Evolutionary conservation across 2,329 filamentous ascomycete genomes (phyloP).

Genomic region (Colletotrichum paranaense): DNA sequence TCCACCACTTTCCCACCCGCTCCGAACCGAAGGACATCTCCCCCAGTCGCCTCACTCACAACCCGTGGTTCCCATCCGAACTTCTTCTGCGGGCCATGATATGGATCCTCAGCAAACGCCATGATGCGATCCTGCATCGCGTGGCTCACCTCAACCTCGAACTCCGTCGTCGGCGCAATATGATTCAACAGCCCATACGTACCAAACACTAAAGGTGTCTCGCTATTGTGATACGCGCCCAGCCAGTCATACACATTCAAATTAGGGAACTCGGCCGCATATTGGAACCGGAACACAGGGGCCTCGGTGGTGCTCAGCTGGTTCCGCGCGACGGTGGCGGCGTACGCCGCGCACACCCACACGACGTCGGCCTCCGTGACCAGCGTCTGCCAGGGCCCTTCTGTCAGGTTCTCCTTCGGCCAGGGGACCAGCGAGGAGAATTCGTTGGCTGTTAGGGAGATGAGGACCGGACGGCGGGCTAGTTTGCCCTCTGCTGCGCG

Average conservation of each 20-base stretch:
- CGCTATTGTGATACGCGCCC: slow-evolving; percentile 53
- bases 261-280: slow-evolving; percentile 54
- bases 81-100: slow-evolving; percentile 37
- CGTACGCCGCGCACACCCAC: slow-evolving; percentile 42
- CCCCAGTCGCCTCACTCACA: slow-evolving; percentile 37
- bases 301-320: slow-evolving; percentile 36
- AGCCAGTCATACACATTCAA: slow-evolving; percentile 51
- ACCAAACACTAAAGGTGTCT: slow-evolving; percentile 51
- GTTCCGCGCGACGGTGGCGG: slow-evolving; percentile 43
- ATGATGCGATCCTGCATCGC: slow-evolving; percentile 43
- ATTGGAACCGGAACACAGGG: slow-evolving; percentile 52
- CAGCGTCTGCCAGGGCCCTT: slow-evolving; percentile 40
- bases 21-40: slow-evolving; percentile 30
- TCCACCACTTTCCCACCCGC: slow-evolving; percentile 36
- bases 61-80: slow-evolving; percentile 37
- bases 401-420: slow-evolving; percentile 42
- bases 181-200: slow-evolving; percentile 44
- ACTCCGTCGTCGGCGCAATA: slow-evolving; percentile 39
- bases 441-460: slow-evolving; percentile 48
- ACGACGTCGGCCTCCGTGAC: slow-evolving; percentile 36
- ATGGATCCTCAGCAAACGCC: slow-evolving; percentile 42
- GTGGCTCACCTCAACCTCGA: slow-evolving; percentile 39
- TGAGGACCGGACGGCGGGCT: slow-evolving; percentile 43
- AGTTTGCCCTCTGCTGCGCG: slow-evolving; percentile 40
- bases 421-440: slow-evolving; percentile 41